Evolutionary conservation across 148 eudicot genomes (phyloP).

Genomic region (Silene latifolia): DNA sequence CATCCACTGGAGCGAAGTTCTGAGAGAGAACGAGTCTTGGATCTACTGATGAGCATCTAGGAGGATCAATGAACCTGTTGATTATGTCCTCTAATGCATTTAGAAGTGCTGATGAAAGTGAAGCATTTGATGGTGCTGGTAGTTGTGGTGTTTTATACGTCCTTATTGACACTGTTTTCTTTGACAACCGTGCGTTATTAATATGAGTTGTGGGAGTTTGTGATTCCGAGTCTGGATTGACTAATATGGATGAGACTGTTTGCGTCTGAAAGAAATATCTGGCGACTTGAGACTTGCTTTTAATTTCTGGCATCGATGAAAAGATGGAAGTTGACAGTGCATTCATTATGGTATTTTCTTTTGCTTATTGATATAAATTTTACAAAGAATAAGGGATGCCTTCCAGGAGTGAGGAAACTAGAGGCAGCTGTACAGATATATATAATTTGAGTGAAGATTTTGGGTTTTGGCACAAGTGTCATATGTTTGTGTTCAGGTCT

Average conservation of each 20-base stretch:
- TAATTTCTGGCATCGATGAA: constrained; percentile 17
- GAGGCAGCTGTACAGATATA: neutral
- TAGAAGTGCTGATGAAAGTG: constrained; percentile 13
- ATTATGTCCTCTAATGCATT: constrained; percentile 49
- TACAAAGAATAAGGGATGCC: neutral
- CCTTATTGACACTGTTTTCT: neutral
- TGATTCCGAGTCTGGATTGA: neutral
- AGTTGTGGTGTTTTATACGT: neutral
- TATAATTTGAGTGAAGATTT: constrained; percentile 1
- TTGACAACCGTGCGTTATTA: neutral
- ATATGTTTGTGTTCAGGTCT: too few species aligned
- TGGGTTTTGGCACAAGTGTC: neutral
- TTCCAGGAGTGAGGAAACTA: neutral
- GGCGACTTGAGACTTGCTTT: constrained; percentile 16
- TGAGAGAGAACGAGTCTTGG: constrained; percentile 50
- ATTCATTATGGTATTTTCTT: constrained; percentile 20
- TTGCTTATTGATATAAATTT: too few species aligned
- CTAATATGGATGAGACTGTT: neutral
- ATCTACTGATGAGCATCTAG: constrained; percentile 44
- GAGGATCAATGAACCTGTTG: constrained; percentile 55
- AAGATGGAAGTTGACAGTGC: constrained; percentile 24
- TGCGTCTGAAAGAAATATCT: neutral
- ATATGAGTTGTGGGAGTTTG: neutral
- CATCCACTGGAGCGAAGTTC: too few species aligned
- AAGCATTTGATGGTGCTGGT: constrained; percentile 16